phyloP scores from a whole-genome alignment of 2,329 filamentous ascomycete species.

The Endothia cerciana region DNA sequence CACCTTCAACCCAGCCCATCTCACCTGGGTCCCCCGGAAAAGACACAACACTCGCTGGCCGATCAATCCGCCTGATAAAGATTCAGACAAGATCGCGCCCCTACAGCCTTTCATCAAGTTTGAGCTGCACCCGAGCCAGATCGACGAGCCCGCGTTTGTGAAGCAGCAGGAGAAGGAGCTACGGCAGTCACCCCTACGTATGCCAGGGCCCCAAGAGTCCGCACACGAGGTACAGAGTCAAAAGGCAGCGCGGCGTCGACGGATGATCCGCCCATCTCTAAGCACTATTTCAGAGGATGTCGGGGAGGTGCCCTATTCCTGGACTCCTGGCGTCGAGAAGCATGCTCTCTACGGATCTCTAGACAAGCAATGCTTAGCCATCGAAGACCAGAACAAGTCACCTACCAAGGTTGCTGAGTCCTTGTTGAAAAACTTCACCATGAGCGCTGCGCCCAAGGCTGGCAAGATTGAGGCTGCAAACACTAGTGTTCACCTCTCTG shows the following conservation, averaged over 20 bases:
- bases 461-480: conserved; percentile 28
- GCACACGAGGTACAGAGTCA: neutral
- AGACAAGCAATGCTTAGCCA: conserved; percentile 8
- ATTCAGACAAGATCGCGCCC: conserved; percentile 30
- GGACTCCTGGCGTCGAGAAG: neutral
- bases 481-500: neutral
- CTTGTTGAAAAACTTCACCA: conserved; percentile 34
- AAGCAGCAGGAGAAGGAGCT: conserved; percentile 23
- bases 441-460: conserved; percentile 35
- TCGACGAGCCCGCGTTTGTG: conserved; percentile 8
- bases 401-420: conserved; percentile 35
- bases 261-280: conserved; percentile 13
- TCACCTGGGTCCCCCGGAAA: conserved; percentile 38
- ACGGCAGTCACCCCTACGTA: neutral
- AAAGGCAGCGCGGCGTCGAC: conserved; percentile 10
- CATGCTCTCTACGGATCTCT: conserved; percentile 12
- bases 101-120: conserved; percentile 34
- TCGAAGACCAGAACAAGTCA: conserved; percentile 11
- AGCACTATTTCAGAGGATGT: conserved; percentile 19
- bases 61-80: conserved; percentile 31
- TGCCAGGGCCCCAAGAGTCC: neutral
- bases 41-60: conserved; percentile 40
- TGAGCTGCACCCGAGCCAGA: conserved; percentile 20
- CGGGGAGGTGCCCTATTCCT: neutral
- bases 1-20: conserved; percentile 11